Base-by-base conservation (phyloP, 768 basidiomycete genomes). In the Tylopilus sp. region DNA sequence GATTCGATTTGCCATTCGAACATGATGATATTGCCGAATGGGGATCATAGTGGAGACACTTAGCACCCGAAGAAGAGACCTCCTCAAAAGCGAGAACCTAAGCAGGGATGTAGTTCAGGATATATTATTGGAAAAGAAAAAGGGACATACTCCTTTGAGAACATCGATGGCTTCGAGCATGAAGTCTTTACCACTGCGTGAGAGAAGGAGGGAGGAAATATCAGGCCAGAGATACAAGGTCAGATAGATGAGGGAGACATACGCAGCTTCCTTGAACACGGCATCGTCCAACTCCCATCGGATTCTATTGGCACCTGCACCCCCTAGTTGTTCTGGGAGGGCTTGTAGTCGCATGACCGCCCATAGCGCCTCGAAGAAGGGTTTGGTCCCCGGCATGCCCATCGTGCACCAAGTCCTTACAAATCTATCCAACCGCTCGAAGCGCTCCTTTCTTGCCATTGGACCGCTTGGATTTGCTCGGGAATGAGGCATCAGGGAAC, bases 231-330 rank as follows among this genome's bases (percentile, higher is more conserved):
- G 33, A 55, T 41, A 30, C 25, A 33, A 50, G 22, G 22, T 5
- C 23, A 36, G 47, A 48, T 39, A 56, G 48, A 54, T 40, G 7
- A 41, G 23, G 48, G 28, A 33, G 30, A 81, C 92, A 76, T 76
- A 92, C 92, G 89, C 92, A 57, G 91, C 82, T 71, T 95, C 93
- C 64, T 92, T 87, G 73, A 95, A 91, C 15, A 95, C 90, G 18
- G 91, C 91, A 73, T 95, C 93, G 68, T 95, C 93, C 20, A 95
- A 74, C 73, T 93, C 90, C 93, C 93, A 95, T 60, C 88, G 80
- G 48, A 95, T 83, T 59, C 79, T 75, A 60, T 74, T 75, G 28
- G 69, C 67, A 41, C 91, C 93, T 30, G 88, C 88, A 48, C 93
- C 92, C 41, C 93, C 91, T 36, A 91, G 75, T 40, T 79, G 78